Conservation (phyloP, 148 eudicot species). For the Diospyros kaki region DNA sequence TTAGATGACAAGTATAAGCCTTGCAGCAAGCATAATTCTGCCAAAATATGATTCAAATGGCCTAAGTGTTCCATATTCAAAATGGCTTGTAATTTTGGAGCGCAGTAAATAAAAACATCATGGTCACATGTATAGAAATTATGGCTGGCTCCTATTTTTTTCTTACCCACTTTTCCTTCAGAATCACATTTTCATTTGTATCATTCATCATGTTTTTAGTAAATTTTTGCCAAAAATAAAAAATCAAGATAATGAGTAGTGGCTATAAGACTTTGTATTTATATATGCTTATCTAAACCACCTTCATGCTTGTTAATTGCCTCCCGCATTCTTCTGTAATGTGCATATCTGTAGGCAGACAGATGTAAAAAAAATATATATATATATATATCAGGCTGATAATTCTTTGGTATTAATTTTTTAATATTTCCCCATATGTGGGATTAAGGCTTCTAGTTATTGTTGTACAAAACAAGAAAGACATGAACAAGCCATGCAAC, state of each 20-base stretch:
- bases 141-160: neutral
- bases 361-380: too few relatives aligned
- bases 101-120: neutral
- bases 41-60: too few relatives aligned
- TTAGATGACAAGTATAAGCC: too few relatives aligned
- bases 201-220: neutral
- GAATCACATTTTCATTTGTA: too few relatives aligned
- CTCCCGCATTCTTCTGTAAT: constrained; percentile 73
- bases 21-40: too few relatives aligned
- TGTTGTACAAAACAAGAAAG: too few relatives aligned
- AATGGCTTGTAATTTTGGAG: neutral
- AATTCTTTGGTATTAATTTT: constrained; percentile 3
- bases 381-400: neutral
- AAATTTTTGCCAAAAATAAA: neutral
- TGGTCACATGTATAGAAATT: neutral
- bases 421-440: too few relatives aligned
- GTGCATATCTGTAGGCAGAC: constrained; percentile 45
- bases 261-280: neutral
- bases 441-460: too few relatives aligned
- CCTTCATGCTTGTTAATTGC: constrained; percentile 83
- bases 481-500: too few relatives aligned
- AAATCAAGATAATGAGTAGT: neutral
- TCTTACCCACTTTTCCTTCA: neutral
- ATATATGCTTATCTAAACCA: too few relatives aligned
- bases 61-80: too few relatives aligned